Evolutionary conservation across 208 protist species (phyloP), one percentile per base, ranked within the genome.

Genomic region (Crithidia expoeki): DNA sequence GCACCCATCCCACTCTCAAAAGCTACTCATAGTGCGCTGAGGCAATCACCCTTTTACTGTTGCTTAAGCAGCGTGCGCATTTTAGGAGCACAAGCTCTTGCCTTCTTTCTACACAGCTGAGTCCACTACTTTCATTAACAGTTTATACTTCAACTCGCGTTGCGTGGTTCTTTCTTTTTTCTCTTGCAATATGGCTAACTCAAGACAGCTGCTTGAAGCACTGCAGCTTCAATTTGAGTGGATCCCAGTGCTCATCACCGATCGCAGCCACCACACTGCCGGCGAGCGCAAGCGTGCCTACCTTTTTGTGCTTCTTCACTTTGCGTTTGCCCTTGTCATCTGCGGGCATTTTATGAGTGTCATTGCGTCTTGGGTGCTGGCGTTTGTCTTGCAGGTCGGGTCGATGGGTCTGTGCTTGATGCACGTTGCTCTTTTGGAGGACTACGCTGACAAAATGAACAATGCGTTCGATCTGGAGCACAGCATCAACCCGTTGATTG

Each of bases 141-240:
- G 38, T 21, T 49, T 12, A 49, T n/a, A 23, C 16, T 21, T n/a
- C 44, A 6, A 49, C 9, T 49, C 12, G 5, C 12, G 36, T 12
- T 14, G 9, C 5, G 36, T 40, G 36, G 9, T 14, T 40, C 36
- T 40, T 12, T 40, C 36, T 40, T 44, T 32, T 27, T 59, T 9
- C 30, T 60, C 17, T 64, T 64, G n/a, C 14, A 19, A 19, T 1
- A 84, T 83, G 71, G 72, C 62, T 30, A 68, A 40, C 17, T 58
- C 68, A 19, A 69, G 74, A 25, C 53, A 72, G 21, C 56, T 88
- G 23, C 57, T 44, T 19, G 76, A 89, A 28, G 85, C 88, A 3
- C 34, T 94, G n/a, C 32, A 68, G 59, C 76, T 83, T 47, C 88
- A 94, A 72, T 83, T 89, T 27, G 63, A 88, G 30, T 94, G 88